Base-by-base conservation (phyloP, 2,329 filamentous ascomycete species). In the Ampelomyces quisqualis region DNA sequence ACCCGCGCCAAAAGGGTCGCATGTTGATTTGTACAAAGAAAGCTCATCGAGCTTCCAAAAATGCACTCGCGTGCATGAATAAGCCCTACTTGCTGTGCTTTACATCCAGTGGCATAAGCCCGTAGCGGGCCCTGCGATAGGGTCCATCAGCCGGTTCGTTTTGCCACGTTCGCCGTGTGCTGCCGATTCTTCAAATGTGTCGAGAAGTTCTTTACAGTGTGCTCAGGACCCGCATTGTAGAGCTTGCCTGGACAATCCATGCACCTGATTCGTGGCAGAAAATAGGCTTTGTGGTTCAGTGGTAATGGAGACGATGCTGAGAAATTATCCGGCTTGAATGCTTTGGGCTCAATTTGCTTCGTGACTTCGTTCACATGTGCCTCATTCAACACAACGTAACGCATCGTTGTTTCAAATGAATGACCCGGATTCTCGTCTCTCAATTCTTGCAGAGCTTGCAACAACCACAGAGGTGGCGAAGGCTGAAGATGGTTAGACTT, bases 221-320 rank as follows among this genome's bases (percentile, higher is more conserved):
- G 86, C 17, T 85, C 88, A 0, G 90, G 89, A 0, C 90, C 88
- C 0, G 90, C 88, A 0, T 90, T 95, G 69, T 98, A 98, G 8
- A 95, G 75, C 69, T 96, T 97, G 20, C 88, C 89, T 0, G 89
- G 88, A 65, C 93, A 97, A 67, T 98, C 93, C 32, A 85, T 81
- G 67, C 93, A 98, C 43, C 88, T 80, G 50, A 98, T 96, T 35
- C 93, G 79, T 7, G 93, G 93, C 34, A 95, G 76, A 70, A 86
- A 97, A 70, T 87, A 86, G 55, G 85, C 88, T 58, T 85, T 87
- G 47, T 88, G 74, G 47, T 85, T 80, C 46, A 77, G 74, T 38
- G 78, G 84, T 7, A 78, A 71, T 11, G 76, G 73, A 30, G 78
- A 73, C 24, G 74, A 76, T 2, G 65, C 60, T 10, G 63, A 60